Base-by-base conservation (phyloP, 257 asterid species). In the Euphrasia confusa region DNA sequence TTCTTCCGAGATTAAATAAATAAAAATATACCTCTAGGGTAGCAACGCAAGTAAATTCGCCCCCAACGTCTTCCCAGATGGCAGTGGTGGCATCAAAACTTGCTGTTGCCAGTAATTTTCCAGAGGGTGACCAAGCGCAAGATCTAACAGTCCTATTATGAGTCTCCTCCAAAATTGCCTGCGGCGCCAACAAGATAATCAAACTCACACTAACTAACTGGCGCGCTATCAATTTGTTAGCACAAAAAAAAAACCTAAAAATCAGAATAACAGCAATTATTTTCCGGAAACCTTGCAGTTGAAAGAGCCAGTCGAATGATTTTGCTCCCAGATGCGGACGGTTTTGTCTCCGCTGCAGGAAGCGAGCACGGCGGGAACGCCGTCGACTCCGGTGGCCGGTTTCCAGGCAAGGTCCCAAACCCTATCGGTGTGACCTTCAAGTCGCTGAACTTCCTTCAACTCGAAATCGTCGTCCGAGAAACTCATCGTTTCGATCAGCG, bases 71-170 rank as follows among this genome's bases (percentile, higher is more conserved):
- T 70, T 89, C 94, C 97, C 94, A 89, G 8, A 93, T 69, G 52
- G 90, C 88, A 72, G 91, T 79, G 62, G 97, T 87, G 65, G 95
- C 96, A 85, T 93, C 99, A 73, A 87, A 89, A 72, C 97, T 89
- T 54, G 95, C 85, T 7, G 95, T 85, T 33, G 99, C 95, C 75
- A 93, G 63, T 37, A 75, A 72, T 39, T 78, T 83, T 27, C 94
- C 92, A 0, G 79, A 74, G 5, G 94, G 94, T 0, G 95, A 85
- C 99, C 99, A 93, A 1, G 83, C 81, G 40, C 97, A 89, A 8
- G 96, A 85, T 75, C 99, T 83, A 49, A 93, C 96, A 26, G 96
- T 89, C 74, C 97, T 74, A 28, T 83, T 83, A 69, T 89, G 99
- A 17, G 87, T 76, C 44, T 91, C 98, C 67, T 93, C 99, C 77